phyloP scores from a whole-genome alignment of 2,329 filamentous ascomycete species.

The Rachicladosporium sp. region DNA sequence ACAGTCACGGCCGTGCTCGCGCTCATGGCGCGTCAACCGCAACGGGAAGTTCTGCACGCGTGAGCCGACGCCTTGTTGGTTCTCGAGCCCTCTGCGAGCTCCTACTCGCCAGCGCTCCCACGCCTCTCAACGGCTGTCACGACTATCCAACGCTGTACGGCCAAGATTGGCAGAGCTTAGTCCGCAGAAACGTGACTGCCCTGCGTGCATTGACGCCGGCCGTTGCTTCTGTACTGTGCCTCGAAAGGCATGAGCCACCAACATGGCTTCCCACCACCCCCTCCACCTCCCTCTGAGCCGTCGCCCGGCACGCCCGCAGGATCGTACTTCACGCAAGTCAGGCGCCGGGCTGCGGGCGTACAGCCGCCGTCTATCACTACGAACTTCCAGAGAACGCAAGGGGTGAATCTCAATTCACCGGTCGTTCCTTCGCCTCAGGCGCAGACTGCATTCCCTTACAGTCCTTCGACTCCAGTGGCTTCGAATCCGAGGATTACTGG shows the following conservation, averaged over 20 bases:
- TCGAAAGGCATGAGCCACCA: constrained; percentile 18
- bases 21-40: too few relatives aligned
- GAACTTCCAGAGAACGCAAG: constrained; percentile 24
- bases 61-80: constrained; percentile 3
- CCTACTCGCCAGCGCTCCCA: constrained; percentile 11
- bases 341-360: constrained; percentile 19
- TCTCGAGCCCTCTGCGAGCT: constrained; percentile 6
- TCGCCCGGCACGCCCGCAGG: constrained; percentile 9
- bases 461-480: constrained; percentile 17
- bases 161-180: constrained; percentile 8
- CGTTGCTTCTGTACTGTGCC: background rate
- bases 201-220: background rate
- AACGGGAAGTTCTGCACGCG: too few relatives aligned
- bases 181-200: background rate
- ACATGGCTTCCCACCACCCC: constrained; percentile 16
- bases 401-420: constrained; percentile 8
- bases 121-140: constrained; percentile 4
- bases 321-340: constrained; percentile 10
- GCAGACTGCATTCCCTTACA: constrained; percentile 21
- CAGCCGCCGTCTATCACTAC: constrained; percentile 31
- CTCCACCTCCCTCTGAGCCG: constrained; percentile 12
- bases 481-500: constrained; percentile 18
- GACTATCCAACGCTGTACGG: constrained; percentile 8
- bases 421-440: constrained; percentile 16
- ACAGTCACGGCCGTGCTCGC: background rate